phyloP scores from a whole-genome alignment of 2,329 filamentous ascomycete genomes.

The Alternaria angustiovoidea region DNA sequence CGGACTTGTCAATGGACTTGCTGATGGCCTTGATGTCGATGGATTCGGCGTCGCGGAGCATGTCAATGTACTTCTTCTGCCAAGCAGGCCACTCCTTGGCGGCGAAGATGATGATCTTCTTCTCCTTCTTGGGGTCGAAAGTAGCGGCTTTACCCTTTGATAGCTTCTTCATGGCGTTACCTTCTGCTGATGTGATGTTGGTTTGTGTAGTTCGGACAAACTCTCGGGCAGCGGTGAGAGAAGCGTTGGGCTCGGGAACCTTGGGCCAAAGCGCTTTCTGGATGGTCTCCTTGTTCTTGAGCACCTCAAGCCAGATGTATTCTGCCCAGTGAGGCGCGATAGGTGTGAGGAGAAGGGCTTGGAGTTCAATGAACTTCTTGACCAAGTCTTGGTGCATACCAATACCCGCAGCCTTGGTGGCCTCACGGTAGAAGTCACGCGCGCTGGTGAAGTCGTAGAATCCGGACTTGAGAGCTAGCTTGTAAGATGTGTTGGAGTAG shows the following conservation, averaged over 20 bases:
- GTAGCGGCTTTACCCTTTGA: constrained; percentile 86
- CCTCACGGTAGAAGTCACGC: constrained; percentile 89
- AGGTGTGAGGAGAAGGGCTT: constrained; percentile 81
- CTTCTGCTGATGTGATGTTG: constrained; percentile 87
- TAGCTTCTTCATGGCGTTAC: constrained; percentile 83
- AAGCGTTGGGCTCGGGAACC: constrained; percentile 70
- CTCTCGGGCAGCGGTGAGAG: constrained; percentile 78
- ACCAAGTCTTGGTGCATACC: constrained; percentile 87
- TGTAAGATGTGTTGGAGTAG: constrained; percentile 66
- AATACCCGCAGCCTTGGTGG: constrained; percentile 76
- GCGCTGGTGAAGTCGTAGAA: constrained; percentile 92
- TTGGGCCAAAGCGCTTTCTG: constrained; percentile 81
- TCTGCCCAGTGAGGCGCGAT: constrained; percentile 95
- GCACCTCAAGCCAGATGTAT: constrained; percentile 90
- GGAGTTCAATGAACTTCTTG: constrained; percentile 82
- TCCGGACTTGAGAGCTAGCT: constrained; percentile 60
- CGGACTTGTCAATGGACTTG: constrained; percentile 80
- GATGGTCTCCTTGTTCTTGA: constrained; percentile 77
- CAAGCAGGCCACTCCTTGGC: constrained; percentile 83
- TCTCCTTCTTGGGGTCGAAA: constrained; percentile 91
- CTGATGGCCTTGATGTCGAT: constrained; percentile 85
- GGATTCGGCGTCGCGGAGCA: constrained; percentile 40
- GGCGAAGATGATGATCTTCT: constrained; percentile 87
- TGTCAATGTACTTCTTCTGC: constrained; percentile 65
- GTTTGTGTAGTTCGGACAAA: constrained; percentile 80